phyloP scores from a whole-genome alignment of 1,284 basidiomycete species.

The Calocybe gambosa region DNA sequence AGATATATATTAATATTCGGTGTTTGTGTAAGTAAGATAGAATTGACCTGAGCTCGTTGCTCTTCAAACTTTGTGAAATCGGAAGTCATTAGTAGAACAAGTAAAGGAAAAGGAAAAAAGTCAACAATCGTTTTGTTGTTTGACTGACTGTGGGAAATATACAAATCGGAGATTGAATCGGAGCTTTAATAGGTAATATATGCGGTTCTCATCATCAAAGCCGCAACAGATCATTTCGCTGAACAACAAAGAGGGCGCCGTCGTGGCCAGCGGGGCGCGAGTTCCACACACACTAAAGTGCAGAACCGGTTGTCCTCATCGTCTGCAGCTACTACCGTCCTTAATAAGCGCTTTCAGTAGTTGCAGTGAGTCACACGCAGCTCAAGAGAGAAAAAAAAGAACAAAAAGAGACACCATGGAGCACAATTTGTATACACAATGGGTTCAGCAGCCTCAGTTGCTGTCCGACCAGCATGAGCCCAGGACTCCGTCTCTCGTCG shows the following conservation, averaged over 20 bases:
- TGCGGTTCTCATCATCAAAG: slow-evolving; percentile 20
- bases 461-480: slow-evolving; percentile 29
- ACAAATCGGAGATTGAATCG: slow-evolving; percentile 24
- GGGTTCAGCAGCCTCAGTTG: slow-evolving; percentile 43
- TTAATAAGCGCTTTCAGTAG: slow-evolving; percentile 48
- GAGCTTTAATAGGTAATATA: slow-evolving; percentile 23
- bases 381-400: slow-evolving; percentile 26
- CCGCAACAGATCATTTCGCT: slow-evolving; percentile 19
- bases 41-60: slow-evolving; percentile 42
- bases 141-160: slow-evolving; percentile 29
- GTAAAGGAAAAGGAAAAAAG: slow-evolving; percentile 16
- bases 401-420: slow-evolving; percentile 27
- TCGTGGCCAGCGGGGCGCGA: not conserved
- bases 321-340: slow-evolving; percentile 34
- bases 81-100: slow-evolving; percentile 27
- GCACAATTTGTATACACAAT: slow-evolving; percentile 43
- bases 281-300: slow-evolving; percentile 19
- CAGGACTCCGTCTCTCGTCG: slow-evolving; percentile 18
- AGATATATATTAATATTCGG: slow-evolving; percentile 2
- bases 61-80: slow-evolving; percentile 37
- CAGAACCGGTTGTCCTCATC: slow-evolving; percentile 25
- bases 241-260: not conserved
- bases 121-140: slow-evolving; percentile 16
- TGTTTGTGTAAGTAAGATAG: not conserved
- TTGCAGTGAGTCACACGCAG: slow-evolving; percentile 38